Conservation (phyloP, 2,329 filamentous ascomycete species). For the Stachybotrys elegans region DNA sequence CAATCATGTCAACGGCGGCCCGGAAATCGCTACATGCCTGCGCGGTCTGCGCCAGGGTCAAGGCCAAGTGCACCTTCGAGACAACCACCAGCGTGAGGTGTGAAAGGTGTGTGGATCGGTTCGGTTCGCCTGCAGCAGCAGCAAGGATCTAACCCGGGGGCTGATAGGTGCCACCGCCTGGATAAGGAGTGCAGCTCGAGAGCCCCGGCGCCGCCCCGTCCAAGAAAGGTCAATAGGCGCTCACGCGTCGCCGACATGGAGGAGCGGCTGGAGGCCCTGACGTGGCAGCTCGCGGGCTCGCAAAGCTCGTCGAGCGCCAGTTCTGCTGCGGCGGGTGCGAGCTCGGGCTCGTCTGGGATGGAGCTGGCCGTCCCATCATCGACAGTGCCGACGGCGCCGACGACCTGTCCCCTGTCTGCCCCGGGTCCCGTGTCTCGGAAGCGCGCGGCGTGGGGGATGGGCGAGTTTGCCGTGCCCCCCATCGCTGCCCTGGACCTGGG, state of each 20-base stretch:
- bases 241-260: constrained; percentile 47
- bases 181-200: constrained; percentile 42
- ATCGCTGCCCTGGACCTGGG: no score
- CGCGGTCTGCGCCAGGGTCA: constrained; percentile 46
- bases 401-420: neutral
- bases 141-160: constrained; percentile 5
- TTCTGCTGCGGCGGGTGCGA: constrained; percentile 6
- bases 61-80: constrained; percentile 42
- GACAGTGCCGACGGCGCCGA: constrained; percentile 6
- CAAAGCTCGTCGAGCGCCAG: no score
- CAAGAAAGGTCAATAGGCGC: constrained; percentile 40
- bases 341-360: neutral
- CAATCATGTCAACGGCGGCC: no score
- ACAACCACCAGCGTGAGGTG: constrained; percentile 35
- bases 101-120: constrained; percentile 35
- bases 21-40: no score
- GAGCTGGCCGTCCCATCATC: no score
- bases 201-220: constrained; percentile 41
- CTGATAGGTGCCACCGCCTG: constrained; percentile 40
- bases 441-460: constrained; percentile 5
- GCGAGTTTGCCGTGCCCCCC: neutral
- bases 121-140: neutral
- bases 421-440: constrained; percentile 19
- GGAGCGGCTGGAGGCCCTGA: constrained; percentile 43
- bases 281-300: constrained; percentile 35